These are phyloP conservation scores for Backusella luteola DNA, from an alignment of 192 early-diverging fungal genomes.

Conservation along the genomic window DNA sequence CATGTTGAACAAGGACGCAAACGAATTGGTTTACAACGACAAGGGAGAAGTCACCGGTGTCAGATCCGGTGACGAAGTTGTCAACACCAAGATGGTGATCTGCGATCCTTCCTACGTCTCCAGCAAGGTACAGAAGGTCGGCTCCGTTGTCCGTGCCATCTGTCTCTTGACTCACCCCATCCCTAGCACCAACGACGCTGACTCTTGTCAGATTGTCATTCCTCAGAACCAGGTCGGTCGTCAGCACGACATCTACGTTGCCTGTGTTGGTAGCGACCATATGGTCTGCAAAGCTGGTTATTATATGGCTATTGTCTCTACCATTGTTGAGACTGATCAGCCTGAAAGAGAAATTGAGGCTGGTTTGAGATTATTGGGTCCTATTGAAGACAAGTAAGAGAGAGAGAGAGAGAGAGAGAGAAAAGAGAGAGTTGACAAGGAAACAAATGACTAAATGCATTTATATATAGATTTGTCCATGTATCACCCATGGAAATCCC, in stretches of 20 bases:
- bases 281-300: conserved; percentile 84
- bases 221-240: conserved; percentile 97
- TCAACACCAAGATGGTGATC: conserved; percentile 84
- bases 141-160: conserved; percentile 93
- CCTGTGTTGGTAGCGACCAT: conserved; percentile 85
- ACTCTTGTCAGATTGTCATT: conserved; percentile 95
- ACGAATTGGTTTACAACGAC: conserved; percentile 84
- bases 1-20: conserved; percentile 92
- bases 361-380: conserved; percentile 87
- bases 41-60: conserved; percentile 86
- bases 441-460: not conserved
- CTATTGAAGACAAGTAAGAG: conserved; percentile 75
- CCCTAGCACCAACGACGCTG: conserved; percentile 78
- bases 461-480: conserved; percentile 59
- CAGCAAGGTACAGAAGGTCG: conserved; percentile 76
- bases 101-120: conserved; percentile 95
- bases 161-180: conserved; percentile 92
- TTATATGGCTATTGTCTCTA: conserved; percentile 94
- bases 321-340: conserved; percentile 87
- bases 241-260: conserved; percentile 96
- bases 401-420: not conserved
- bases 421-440: not conserved
- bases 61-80: conserved; percentile 79
- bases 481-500: conserved; percentile 89
- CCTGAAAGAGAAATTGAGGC: conserved; percentile 90